Evolutionary conservation across 495 filamentous ascomycete genomes (phyloP).

Genomic region (Lepidopterella palustris): DNA sequence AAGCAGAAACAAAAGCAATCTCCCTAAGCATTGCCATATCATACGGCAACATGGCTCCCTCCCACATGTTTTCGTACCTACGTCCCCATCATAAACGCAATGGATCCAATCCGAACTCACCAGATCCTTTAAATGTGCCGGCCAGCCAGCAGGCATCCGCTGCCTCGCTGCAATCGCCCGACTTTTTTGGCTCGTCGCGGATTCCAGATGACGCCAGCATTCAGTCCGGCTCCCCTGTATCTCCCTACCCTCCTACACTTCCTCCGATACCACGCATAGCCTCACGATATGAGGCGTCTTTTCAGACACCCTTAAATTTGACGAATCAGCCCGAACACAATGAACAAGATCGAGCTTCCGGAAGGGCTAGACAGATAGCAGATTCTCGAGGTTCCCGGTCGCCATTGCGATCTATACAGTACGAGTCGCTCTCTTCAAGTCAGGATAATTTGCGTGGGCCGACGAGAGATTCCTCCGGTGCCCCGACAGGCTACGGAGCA

Average conservation of each 20-base stretch:
- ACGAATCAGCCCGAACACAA: conserved; percentile 1
- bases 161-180: conserved; percentile 18
- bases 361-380: not conserved
- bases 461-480: not conserved
- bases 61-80: conserved; percentile 40
- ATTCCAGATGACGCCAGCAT: conserved; percentile 15
- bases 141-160: conserved; percentile 1
- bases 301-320: conserved; percentile 5
- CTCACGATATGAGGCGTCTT: conserved; percentile 24
- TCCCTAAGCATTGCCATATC: not conserved
- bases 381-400: not conserved
- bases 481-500: not conserved
- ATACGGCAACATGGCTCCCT: conserved; percentile 21
- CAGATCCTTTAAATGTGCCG: conserved; percentile 9
- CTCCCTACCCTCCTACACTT: conserved; percentile 33
- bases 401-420: not conserved
- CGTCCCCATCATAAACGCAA: conserved; percentile 36
- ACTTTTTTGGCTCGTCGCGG: conserved; percentile 14
- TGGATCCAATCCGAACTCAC: conserved; percentile 19
- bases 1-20: conserved; percentile 5
- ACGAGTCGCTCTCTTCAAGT: not conserved
- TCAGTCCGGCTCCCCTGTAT: conserved; percentile 31
- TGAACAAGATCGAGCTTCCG: not conserved
- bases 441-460: not conserved
- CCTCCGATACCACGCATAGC: conserved; percentile 41